Conservation (phyloP, 345 rosid genomes). For the Barbarea vulgaris region DNA sequence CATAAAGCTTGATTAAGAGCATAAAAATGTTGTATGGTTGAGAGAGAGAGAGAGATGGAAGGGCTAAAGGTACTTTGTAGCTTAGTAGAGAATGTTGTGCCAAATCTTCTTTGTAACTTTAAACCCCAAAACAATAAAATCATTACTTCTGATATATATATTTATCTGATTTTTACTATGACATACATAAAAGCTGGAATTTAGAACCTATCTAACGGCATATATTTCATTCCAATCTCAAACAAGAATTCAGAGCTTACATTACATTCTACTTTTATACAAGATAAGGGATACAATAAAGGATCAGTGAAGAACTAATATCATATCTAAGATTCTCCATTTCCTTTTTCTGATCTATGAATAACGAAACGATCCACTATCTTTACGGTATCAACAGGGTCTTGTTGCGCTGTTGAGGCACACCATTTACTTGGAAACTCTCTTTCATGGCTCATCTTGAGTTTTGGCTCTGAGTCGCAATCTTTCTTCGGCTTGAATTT, state of each 20-base stretch:
- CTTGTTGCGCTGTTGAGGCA: slow-evolving; percentile 57
- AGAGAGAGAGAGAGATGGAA: slow-evolving; percentile 7
- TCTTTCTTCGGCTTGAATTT: slow-evolving; percentile 64
- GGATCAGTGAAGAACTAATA: slow-evolving; percentile 48
- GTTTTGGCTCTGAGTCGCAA: slow-evolving; percentile 71
- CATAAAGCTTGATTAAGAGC: slow-evolving; percentile 14
- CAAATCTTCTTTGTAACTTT: slow-evolving; percentile 17
- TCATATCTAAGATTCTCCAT: slow-evolving; percentile 41
- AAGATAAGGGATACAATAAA: slow-evolving; percentile 16
- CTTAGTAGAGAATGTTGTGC: slow-evolving; percentile 24
- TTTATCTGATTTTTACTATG: neutral
- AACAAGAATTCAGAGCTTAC: slow-evolving; percentile 12
- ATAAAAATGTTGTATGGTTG: slow-evolving; percentile 35
- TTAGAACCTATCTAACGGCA: neutral
- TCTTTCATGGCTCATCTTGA: slow-evolving; percentile 62
- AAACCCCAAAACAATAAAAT: slow-evolving; percentile 25
- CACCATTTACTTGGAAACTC: slow-evolving; percentile 84
- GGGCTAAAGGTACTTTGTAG: slow-evolving; percentile 20
- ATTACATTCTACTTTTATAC: slow-evolving; percentile 37
- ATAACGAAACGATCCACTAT: slow-evolving; percentile 75
- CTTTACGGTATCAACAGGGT: slow-evolving; percentile 71
- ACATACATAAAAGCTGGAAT: neutral
- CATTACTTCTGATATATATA: neutral
- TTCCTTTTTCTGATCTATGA: slow-evolving; percentile 43
- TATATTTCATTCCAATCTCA: slow-evolving; percentile 27